Evolutionary conservation across 164 flowering plant species (phyloP).

Genomic region (Magnolia changhungtana): DNA sequence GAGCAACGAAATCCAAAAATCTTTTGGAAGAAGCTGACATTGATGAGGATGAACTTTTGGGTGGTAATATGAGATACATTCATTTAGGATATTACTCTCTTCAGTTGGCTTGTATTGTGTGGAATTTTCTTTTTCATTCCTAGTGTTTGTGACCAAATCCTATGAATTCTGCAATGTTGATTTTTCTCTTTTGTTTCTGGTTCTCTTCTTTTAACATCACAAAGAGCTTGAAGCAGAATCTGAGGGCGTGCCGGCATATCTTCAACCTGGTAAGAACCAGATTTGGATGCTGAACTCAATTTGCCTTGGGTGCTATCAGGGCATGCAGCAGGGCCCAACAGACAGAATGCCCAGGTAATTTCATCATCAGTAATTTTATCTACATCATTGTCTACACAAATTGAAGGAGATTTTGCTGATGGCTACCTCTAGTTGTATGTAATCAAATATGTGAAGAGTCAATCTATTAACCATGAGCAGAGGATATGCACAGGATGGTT

Average conservation of each 20-base stretch:
- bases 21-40: constrained; percentile 94
- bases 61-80: constrained; percentile 42
- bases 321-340: constrained; percentile 5
- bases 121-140: too few relatives aligned
- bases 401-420: too few relatives aligned
- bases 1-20: constrained; percentile 89
- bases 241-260: constrained; percentile 81
- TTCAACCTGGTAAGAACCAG: constrained; percentile 76
- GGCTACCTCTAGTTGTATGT: too few relatives aligned
- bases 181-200: not conserved
- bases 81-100: not conserved
- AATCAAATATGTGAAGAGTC: too few relatives aligned
- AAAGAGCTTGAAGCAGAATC: constrained; percentile 38
- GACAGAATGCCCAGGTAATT: too few relatives aligned
- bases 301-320: constrained; percentile 87
- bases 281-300: constrained; percentile 70
- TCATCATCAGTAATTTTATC: too few relatives aligned
- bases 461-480: too few relatives aligned
- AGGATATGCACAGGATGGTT: too few relatives aligned
- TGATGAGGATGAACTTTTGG: constrained; percentile 96
- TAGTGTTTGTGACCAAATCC: not conserved
- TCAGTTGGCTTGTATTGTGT: not conserved
- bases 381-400: too few relatives aligned
- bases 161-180: not conserved
- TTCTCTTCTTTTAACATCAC: not conserved